These are phyloP conservation scores for Keithomyces neogunnii DNA, from an alignment of 2,329 filamentous ascomycete genomes.

Conservation along the genomic window DNA sequence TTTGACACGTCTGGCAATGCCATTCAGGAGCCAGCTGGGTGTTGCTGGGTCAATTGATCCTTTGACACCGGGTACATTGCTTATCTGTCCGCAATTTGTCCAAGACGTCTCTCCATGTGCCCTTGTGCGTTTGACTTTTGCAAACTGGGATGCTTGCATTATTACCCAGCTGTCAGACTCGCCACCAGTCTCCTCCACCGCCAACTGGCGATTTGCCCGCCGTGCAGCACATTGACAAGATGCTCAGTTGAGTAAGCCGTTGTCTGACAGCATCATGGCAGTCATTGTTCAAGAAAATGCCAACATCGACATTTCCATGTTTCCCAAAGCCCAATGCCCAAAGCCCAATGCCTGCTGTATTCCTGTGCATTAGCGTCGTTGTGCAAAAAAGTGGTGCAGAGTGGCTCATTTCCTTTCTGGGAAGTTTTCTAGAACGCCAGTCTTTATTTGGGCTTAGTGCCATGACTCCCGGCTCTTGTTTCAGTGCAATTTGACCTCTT, in stretches of 20 bases:
- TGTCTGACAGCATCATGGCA: no score
- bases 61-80: background rate
- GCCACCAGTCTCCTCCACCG: no score
- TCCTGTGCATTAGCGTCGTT: background rate
- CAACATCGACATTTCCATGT: background rate
- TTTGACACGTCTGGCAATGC: background rate
- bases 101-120: no score
- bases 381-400: background rate
- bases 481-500: background rate
- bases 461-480: background rate
- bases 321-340: background rate
- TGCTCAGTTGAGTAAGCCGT: no score
- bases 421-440: slow-evolving; percentile 2
- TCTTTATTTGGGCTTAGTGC: background rate
- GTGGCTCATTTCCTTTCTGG: background rate
- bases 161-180: no score
- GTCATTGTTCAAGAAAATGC: background rate
- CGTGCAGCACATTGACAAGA: no score
- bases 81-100: background rate
- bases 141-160: no score
- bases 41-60: background rate
- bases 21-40: background rate
- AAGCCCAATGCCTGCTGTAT: background rate
- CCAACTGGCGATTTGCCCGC: no score
- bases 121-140: no score